These are phyloP conservation scores for Gardenia jasminoides DNA, from an alignment of 257 asterid genomes.

Conservation along the genomic window DNA sequence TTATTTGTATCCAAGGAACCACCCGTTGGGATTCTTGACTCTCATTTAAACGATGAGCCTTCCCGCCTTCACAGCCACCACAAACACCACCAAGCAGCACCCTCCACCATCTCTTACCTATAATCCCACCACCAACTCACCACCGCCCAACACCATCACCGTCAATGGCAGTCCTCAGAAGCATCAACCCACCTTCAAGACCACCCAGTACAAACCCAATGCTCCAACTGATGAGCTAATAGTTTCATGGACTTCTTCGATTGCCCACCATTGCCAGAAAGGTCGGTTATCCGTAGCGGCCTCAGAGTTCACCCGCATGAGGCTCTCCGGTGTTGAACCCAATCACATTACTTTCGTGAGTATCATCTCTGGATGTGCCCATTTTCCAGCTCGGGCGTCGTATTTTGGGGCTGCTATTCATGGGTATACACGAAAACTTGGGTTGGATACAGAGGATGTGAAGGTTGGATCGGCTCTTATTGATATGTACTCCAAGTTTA, in stretches of 20 bases:
- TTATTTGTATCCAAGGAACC: not conserved
- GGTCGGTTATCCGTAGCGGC: constrained; percentile 54
- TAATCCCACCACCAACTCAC: constrained; percentile 3
- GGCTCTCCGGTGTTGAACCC: constrained; percentile 51
- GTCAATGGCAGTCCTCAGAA: constrained; percentile 11
- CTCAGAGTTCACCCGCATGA: constrained; percentile 51
- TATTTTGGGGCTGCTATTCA: constrained; percentile 49
- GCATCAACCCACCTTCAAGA: constrained; percentile 13
- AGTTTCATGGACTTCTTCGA: constrained; percentile 76
- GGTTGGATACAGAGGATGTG: constrained; percentile 50
- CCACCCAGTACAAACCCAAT: constrained; percentile 15
- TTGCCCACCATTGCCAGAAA: constrained; percentile 56
- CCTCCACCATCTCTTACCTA: constrained; percentile 22
- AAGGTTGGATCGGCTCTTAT: constrained; percentile 70
- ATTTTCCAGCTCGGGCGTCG: constrained; percentile 41
- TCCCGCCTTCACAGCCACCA: constrained; percentile 36
- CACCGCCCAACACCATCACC: constrained; percentile 5
- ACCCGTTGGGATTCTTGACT: constrained; percentile 1
- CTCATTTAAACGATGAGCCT: constrained; percentile 43
- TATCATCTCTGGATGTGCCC: constrained; percentile 69
- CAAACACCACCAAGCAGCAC: constrained; percentile 17
- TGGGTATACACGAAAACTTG: constrained; percentile 56
- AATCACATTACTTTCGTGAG: constrained; percentile 59
- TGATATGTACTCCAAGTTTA: constrained; percentile 67
- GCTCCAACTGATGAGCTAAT: constrained; percentile 28